Conservation (phyloP, 2,329 filamentous ascomycete species). For the Microdochium bolleyi region DNA sequence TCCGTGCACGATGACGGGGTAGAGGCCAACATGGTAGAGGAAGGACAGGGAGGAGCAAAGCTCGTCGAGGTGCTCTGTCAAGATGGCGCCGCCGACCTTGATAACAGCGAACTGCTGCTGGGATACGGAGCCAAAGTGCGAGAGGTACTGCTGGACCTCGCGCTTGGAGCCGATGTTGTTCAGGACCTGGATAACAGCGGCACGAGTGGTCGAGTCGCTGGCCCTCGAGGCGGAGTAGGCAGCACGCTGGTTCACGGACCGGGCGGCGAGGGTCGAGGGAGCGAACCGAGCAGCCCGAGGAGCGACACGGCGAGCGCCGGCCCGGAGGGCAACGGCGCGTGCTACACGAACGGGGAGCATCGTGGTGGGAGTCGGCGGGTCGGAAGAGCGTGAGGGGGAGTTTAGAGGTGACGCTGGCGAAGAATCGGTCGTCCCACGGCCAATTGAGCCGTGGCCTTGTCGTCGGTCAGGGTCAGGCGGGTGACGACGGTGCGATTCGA, state of each 20-base stretch:
- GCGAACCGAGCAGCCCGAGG: constrained; percentile 12
- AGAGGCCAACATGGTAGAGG: constrained; percentile 89
- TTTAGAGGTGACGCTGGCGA: not conserved
- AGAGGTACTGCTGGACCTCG: constrained; percentile 95
- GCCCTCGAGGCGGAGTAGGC: constrained; percentile 18
- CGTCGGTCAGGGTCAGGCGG: not conserved
- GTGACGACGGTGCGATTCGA: not conserved
- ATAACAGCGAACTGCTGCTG: constrained; percentile 97
- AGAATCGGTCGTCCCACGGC: not conserved
- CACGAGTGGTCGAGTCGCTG: constrained; percentile 56
- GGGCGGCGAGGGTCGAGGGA: constrained; percentile 1
- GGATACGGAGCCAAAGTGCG: constrained; percentile 92
- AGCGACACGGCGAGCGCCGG: constrained; percentile 18
- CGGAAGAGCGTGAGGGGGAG: not conserved
- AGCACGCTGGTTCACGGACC: constrained; percentile 15
- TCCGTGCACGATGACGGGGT: constrained; percentile 92
- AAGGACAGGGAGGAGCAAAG: constrained; percentile 85
- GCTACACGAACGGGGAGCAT: constrained; percentile 18
- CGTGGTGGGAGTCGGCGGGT: constrained; percentile 1
- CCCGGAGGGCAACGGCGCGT: constrained; percentile 16
- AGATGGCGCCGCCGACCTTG: constrained; percentile 93
- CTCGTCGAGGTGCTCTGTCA: constrained; percentile 89
- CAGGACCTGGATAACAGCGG: constrained; percentile 80
- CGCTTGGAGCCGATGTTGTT: constrained; percentile 95
- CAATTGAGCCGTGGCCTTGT: constrained; percentile 1